These are phyloP conservation scores for Aspergillus fumigatiaffinis DNA, from an alignment of 2,329 filamentous ascomycete species.

Conservation along the genomic window DNA sequence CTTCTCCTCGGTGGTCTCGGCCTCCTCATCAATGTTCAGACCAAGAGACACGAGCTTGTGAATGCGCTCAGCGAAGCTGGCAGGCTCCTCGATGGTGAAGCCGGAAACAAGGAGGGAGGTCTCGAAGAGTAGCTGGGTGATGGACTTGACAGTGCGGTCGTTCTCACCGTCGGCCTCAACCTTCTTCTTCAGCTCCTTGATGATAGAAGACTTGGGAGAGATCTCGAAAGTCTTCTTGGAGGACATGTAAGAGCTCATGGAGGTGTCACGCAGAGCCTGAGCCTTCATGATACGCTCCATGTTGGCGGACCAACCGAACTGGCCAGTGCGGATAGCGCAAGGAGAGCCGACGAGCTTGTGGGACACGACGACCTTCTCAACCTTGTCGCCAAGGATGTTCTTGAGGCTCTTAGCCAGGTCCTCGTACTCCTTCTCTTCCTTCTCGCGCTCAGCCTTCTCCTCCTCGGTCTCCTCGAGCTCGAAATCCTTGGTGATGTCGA, in stretches of 20 bases:
- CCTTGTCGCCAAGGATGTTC: slow-evolving; percentile 98
- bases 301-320: slow-evolving; percentile 99
- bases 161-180: slow-evolving; percentile 96
- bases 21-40: slow-evolving; percentile 93
- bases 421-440: slow-evolving; percentile 98
- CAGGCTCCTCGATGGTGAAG: slow-evolving; percentile 99
- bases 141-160: slow-evolving; percentile 98
- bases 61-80: slow-evolving; percentile 96
- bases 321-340: slow-evolving; percentile 97
- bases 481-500: slow-evolving; percentile 99
- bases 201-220: slow-evolving; percentile 95
- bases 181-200: slow-evolving; percentile 99
- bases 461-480: slow-evolving; percentile 99
- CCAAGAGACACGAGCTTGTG: slow-evolving; percentile 99
- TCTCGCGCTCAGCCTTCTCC: slow-evolving; percentile 94
- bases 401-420: slow-evolving; percentile 92
- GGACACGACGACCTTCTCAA: slow-evolving; percentile 99
- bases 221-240: slow-evolving; percentile 99
- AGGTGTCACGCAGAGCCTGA: slow-evolving; percentile 98
- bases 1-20: slow-evolving; percentile 62
- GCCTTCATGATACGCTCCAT: slow-evolving; percentile 99
- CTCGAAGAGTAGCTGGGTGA: slow-evolving; percentile 97
- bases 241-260: slow-evolving; percentile 99
- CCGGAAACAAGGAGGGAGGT: slow-evolving; percentile 97
- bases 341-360: slow-evolving; percentile 94